Base-by-base conservation (phyloP, 441 rosid species). In the Euphorbia schlechtendalii region DNA sequence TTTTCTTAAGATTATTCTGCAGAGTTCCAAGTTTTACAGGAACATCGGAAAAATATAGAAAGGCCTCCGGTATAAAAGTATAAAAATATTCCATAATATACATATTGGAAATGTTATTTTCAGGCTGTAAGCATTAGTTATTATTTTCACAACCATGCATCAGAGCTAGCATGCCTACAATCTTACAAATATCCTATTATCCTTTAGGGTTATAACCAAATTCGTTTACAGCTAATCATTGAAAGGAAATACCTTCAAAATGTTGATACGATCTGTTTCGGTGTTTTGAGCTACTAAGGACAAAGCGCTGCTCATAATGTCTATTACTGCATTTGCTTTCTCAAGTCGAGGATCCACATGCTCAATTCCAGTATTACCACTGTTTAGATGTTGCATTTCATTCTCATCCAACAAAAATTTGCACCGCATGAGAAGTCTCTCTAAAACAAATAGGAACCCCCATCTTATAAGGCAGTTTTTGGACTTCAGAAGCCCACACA, bases 401-500 rank as follows among this genome's bases (percentile, higher is more conserved):
- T 83, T 80, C 82, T 90, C 97, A 67, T 92, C 99, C 77, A 95
- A 71, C 76, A 95, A 74, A 78, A 85, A 92, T 75, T 92, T 95
- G 78, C 95, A 92, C 34, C 92, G 85, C 90, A 88, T 88, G 66
- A 95, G 98, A 85, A 95, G 95, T 77, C 96, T 85, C 81, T 95
- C 99, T 25, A 95, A 81, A 72, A 92, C 79, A 72, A 86, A 81
- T 61, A 95, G 69, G 74, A 95, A 95, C 38, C 99, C 99, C 91
- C 95, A 84, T 74, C 99, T 81, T 65, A 85, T 86, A 56, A 76
- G 40, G 64, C 73, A 84, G 80, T 86, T 71, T 76, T 71, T 88
- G 61, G 99, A 95, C 86, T 92, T 95, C 77, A 95, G 77, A 76
- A 95, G 96, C 66, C 98, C 98, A 64, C 96, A 92, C 73, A 95